phyloP scores from a whole-genome alignment of 805 yeast species.

The Cyberlindnera mycetangii region DNA sequence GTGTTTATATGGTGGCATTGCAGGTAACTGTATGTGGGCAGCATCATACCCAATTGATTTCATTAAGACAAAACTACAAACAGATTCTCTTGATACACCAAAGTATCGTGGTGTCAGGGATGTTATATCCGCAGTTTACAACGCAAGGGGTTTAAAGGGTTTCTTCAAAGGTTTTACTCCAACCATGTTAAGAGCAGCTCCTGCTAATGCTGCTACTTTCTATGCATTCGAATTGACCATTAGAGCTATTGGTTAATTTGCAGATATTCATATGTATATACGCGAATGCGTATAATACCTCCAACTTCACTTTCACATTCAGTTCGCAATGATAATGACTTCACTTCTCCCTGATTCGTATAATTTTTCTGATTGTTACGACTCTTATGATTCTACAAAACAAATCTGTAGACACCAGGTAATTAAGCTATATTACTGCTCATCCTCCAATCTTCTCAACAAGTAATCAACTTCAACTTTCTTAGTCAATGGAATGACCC shows the following conservation, averaged over 20 bases:
- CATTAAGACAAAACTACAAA: conserved; percentile 84
- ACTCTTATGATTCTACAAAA: no score
- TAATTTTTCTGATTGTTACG: no score
- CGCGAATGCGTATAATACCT: no score
- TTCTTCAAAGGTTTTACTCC: conserved; percentile 91
- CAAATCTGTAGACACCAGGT: no score
- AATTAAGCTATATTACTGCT: not conserved
- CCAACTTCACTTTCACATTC: not conserved
- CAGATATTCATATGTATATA: no score
- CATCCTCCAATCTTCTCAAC: conserved; percentile 74
- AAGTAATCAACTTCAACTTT: conserved; percentile 93
- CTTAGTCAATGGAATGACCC: conserved; percentile 91
- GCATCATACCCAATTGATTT: conserved; percentile 90
- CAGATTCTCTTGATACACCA: conserved; percentile 61
- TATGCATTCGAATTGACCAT: conserved; percentile 88
- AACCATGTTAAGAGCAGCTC: conserved; percentile 93
- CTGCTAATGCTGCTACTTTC: conserved; percentile 97
- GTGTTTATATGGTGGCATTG: conserved; percentile 83
- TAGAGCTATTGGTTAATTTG: conserved; percentile 42
- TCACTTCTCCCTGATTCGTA: not conserved
- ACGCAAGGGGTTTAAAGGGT: conserved; percentile 65
- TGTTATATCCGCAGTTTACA: conserved; percentile 54
- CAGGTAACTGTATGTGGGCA: conserved; percentile 88
- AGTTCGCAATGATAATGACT: not conserved
- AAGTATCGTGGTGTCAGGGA: conserved; percentile 52